phyloP scores from a whole-genome alignment of 2,329 filamentous ascomycete species.

The Decorospora gaudefroyi region DNA sequence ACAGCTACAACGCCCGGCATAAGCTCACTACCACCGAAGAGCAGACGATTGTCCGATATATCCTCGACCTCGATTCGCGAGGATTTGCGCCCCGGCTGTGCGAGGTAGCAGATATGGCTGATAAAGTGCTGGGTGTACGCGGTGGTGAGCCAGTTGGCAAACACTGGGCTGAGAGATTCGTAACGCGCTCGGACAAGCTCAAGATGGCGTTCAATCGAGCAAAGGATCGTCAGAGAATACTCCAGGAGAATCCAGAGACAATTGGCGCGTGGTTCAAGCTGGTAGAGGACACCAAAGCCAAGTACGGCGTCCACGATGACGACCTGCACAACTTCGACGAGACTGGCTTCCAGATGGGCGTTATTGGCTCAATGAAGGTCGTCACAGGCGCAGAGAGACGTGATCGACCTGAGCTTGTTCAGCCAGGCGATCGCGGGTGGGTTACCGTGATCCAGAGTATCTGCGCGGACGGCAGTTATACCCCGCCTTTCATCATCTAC shows the following conservation, averaged over 20 bases:
- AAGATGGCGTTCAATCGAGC: conserved; percentile 20
- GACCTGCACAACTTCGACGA: conserved; percentile 23
- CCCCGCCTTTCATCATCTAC: conserved; percentile 20
- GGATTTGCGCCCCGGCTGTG: conserved; percentile 15
- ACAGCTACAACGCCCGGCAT: neutral
- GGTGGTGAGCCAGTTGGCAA: conserved; percentile 16
- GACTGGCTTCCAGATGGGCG: conserved; percentile 43
- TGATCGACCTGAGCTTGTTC: conserved; percentile 2
- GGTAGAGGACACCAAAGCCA: conserved; percentile 8
- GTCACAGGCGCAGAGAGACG: conserved; percentile 14
- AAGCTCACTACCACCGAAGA: conserved; percentile 9
- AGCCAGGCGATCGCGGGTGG: conserved; percentile 19
- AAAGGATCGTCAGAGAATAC: conserved; percentile 12
- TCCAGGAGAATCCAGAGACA: conserved; percentile 13
- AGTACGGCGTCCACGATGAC: conserved; percentile 13
- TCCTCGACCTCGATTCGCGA: conserved; percentile 20
- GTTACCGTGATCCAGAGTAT: conserved; percentile 21
- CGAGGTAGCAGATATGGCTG: conserved; percentile 23
- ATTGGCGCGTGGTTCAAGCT: conserved; percentile 20
- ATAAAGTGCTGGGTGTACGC: conserved; percentile 22
- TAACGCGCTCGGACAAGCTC: conserved; percentile 18
- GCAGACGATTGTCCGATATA: conserved; percentile 20
- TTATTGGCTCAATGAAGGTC: conserved; percentile 20
- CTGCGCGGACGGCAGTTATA: conserved; percentile 5
- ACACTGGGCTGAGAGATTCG: conserved; percentile 16